Base-by-base conservation (phyloP, 2,329 filamentous ascomycete genomes). In the Nigrospora sphaerica region DNA sequence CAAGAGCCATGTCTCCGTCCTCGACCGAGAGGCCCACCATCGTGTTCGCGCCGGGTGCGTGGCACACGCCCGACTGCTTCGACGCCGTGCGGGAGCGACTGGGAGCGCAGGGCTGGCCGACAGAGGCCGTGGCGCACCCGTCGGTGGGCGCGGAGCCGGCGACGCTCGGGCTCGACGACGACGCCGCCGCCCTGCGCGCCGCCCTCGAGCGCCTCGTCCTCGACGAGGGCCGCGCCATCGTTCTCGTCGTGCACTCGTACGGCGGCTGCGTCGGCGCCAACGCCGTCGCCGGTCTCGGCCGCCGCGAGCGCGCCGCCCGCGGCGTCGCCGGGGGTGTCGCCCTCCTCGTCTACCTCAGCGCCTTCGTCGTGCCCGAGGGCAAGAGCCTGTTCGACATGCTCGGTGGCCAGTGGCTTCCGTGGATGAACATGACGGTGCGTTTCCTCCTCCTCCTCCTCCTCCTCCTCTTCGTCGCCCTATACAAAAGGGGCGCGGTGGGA, bases 161-260 rank as follows among this genome's bases (percentile, higher is more conserved):
- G 11, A 39, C 4, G n/a, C 38, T 32, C 18, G 43, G 47, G 11
- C 34, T 49, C 12, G 39, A 14, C 6, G 34, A 46, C 9, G 70
- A 73, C 42, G 57, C 61, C 10, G 47, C 54, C 1, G 58, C 57
- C 3, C 57, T 71, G 12, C 58, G 61, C n/a, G 17, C 39, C 0
- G 48, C 49, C 0, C 35, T 69, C 33, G 44, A 55, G n/a, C 42
- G 45, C 11, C 58, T 71, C 18, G n/a, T 39, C 12, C n/a, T 32
- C 13, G 60, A 64, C 16, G 46, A 54, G 2, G 64, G 64, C 12
- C 66, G 67, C 36, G 59, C 71, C 23, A 62, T 74, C 14, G 52
- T 73, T 1, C 60, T 74, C 3, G 54, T 69, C 7, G 59, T 63
- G 7, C 70, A 75, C 49, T 72, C 66, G 2, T 73, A 71, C 56